Base-by-base conservation (phyloP, 2,329 filamentous ascomycete species). In the Aurifilum marmelostoma region DNA sequence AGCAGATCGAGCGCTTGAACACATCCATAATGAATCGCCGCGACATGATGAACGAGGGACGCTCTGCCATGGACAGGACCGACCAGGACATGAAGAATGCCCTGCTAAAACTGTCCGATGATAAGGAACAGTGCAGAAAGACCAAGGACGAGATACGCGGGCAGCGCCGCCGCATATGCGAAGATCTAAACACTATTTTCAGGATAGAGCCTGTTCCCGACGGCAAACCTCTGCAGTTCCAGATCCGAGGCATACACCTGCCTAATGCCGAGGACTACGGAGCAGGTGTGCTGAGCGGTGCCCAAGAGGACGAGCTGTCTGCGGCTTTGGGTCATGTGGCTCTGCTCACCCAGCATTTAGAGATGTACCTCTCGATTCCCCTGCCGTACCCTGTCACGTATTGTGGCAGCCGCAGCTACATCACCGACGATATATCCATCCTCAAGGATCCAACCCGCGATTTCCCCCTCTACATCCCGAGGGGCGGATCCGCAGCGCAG, bases 151-250 rank as follows among this genome's bases (percentile, higher is more conserved):
- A 89, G 27, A 91, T 93, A n/a, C 88, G 86, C 69, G 93, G 92
- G n/a, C 96, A 98, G 78, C 88, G 94, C 29, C 89, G 94, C 18
- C 91, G 96, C 47, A 92, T 98, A 67, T 94, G 93, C 77, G 90
- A 96, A 73, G 94, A 97, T 72, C 83, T 99, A 0, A 83, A 89
- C 16, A 82, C 83, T 63, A 92, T 97, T 68, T 97, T 94, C 76
- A 89, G 91, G 4, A 97, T 99, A 69, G 87, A 89, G 11, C 91
- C 94, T 0, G 75, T 79, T 1, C 80, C 83, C 0, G 80, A 82
- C 9, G 82, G 81, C 16, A 82, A 86, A 3, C 86, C 93, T 0
- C 86, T 98, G 1, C 86, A 90, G 0, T 98, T 98, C 78, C 93
- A 90, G 16, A 97, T 99, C 71, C 91, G 92, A 75, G 89, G 88